Evolutionary conservation across 148 eudicot genomes (phyloP).

Genomic region (Limonium bicolor): DNA sequence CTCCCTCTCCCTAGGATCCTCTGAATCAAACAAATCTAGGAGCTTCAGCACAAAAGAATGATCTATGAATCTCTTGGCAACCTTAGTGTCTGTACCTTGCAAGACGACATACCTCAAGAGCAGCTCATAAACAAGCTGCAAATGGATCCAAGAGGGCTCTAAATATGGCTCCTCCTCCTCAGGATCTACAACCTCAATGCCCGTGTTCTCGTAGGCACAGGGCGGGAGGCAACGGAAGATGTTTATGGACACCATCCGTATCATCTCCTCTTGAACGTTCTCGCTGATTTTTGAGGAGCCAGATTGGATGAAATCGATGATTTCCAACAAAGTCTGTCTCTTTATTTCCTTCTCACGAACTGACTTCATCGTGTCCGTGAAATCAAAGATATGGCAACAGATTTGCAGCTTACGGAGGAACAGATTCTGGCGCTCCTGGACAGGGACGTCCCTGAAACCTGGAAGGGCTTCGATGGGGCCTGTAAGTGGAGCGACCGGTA

Average conservation of each 20-base stretch:
- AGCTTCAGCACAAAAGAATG: conserved; percentile 51
- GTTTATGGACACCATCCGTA: conserved; percentile 47
- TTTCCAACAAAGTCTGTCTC: conserved; percentile 43
- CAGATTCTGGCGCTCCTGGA: conserved; percentile 36
- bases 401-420: conserved; percentile 40
- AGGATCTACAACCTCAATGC: conserved; percentile 35
- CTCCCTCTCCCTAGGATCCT: conserved; percentile 20
- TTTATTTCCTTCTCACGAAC: conserved; percentile 62
- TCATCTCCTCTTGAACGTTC: conserved; percentile 51
- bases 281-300: conserved; percentile 48
- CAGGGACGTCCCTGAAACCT: conserved; percentile 38
- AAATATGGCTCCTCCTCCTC: conserved; percentile 63
- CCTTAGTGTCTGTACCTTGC: conserved; percentile 52
- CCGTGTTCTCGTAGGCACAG: conserved; percentile 42
- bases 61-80: conserved; percentile 58
- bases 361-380: conserved; percentile 40
- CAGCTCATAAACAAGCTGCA: conserved; percentile 10
- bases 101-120: conserved; percentile 55
- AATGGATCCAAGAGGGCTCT: conserved; percentile 69
- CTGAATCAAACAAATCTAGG: conserved; percentile 41
- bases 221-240: conserved; percentile 61
- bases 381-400: conserved; percentile 47
- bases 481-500: conserved; percentile 8
- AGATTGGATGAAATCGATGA: conserved; percentile 51
- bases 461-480: conserved; percentile 48